These are phyloP conservation scores for Hemileccinum rubropunctum DNA, from an alignment of 768 basidiomycete species.

Conservation along the genomic window DNA sequence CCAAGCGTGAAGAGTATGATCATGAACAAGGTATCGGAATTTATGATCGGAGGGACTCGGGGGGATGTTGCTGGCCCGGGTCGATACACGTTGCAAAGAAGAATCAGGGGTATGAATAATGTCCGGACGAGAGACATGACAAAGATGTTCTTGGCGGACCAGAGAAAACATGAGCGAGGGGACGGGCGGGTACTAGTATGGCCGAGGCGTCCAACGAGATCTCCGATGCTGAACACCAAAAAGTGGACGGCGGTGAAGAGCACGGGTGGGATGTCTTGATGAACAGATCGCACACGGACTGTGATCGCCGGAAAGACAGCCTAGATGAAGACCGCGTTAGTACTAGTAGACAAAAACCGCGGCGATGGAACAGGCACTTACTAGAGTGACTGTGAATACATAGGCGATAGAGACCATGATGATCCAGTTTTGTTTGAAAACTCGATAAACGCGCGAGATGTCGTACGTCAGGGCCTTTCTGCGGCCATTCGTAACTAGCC, in stretches of 20 bases:
- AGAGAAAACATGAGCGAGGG: constrained; percentile 53
- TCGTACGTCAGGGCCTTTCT: constrained; percentile 28
- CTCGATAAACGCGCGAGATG: constrained; percentile 42
- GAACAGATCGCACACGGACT: constrained; percentile 64
- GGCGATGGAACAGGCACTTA: constrained; percentile 33
- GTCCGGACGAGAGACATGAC: constrained; percentile 62
- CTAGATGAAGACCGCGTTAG: constrained; percentile 48
- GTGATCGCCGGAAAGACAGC: constrained; percentile 86
- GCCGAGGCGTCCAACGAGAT: constrained; percentile 54
- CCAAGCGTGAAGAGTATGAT: constrained; percentile 67
- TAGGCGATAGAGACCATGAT: constrained; percentile 73
- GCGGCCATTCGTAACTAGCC: constrained; percentile 32
- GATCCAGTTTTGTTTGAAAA: constrained; percentile 59
- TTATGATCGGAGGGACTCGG: constrained; percentile 45
- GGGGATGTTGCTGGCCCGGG: constrained; percentile 20
- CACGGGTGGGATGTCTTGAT: constrained; percentile 66
- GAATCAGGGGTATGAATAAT: constrained; percentile 79
- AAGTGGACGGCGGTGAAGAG: constrained; percentile 78
- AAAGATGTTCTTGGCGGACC: constrained; percentile 63
- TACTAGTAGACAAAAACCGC: not conserved
- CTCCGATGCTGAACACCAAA: constrained; percentile 70
- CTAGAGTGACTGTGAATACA: constrained; percentile 76
- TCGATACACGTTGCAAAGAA: constrained; percentile 78
- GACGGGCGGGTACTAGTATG: constrained; percentile 63
- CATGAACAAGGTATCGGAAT: constrained; percentile 73